Conservation (phyloP, 139 green algal species). For the Choricystis sp. region DNA sequence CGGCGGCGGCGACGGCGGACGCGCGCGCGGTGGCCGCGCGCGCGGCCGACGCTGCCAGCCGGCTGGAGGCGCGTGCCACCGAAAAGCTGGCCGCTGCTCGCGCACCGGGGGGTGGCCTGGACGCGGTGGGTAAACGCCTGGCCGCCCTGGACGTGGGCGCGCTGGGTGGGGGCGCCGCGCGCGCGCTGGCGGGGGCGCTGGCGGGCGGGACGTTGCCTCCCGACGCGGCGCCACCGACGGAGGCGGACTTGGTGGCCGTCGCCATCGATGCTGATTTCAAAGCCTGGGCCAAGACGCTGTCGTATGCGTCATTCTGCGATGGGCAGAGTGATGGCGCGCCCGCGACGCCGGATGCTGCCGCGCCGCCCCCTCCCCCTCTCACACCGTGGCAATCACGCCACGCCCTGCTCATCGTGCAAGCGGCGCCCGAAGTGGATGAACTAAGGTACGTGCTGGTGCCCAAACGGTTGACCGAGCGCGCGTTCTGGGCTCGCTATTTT, state of each 20-base stretch:
- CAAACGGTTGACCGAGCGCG: background rate
- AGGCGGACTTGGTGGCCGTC: background rate
- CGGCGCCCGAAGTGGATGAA: background rate
- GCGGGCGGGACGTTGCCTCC: background rate
- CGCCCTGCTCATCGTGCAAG: background rate
- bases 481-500: background rate
- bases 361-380: background rate
- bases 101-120: no score
- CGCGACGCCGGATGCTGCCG: background rate
- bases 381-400: background rate
- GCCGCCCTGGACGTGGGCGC: background rate
- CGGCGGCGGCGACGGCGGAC: background rate
- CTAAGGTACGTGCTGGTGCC: background rate
- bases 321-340: background rate
- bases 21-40: no score
- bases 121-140: background rate
- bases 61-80: background rate
- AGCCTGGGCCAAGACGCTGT: background rate
- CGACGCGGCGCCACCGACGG: background rate
- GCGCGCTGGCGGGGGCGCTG: background rate
- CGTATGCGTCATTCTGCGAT: background rate
- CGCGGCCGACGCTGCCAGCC: background rate
- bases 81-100: no score
- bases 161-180: background rate
- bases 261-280: background rate